A percentile compares a stretch with the other conserved stretches of the same genome.
phyloP scores from a whole-genome alignment of 345 rosid species.

The Noccaea caerulescens region DNA sequence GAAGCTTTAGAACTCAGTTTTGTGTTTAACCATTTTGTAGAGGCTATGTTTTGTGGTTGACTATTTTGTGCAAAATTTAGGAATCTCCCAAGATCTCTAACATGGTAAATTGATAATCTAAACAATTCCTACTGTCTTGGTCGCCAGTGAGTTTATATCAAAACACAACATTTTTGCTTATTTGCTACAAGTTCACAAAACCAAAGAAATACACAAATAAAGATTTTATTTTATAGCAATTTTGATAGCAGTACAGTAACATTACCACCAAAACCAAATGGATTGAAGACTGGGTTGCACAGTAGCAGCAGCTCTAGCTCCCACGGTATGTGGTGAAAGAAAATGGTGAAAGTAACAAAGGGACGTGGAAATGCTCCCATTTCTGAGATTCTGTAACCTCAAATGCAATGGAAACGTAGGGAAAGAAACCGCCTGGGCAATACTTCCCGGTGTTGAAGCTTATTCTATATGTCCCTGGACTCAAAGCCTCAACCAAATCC shows the following conservation, averaged over 20 bases:
- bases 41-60: slow-evolving; percentile 20
- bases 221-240: slow-evolving; percentile 13
- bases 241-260: not conserved
- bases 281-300: not conserved
- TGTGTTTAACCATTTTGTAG: slow-evolving; percentile 18
- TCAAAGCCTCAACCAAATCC: slow-evolving; percentile 61
- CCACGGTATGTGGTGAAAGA: slow-evolving; percentile 89
- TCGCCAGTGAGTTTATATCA: not conserved
- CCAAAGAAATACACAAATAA: not conserved
- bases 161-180: not conserved
- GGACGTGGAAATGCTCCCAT: slow-evolving; percentile 87
- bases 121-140: not conserved
- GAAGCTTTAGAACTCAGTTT: not conserved
- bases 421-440: slow-evolving; percentile 77
- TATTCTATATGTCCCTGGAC: slow-evolving; percentile 80
- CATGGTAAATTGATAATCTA: not conserved
- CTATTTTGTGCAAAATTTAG: slow-evolving; percentile 17
- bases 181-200: slow-evolving; percentile 8
- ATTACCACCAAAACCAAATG: slow-evolving; percentile 22
- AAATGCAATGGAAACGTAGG: slow-evolving; percentile 75
- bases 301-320: slow-evolving; percentile 54
- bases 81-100: slow-evolving; percentile 4
- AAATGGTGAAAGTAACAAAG: slow-evolving; percentile 84
- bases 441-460: slow-evolving; percentile 84
- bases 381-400: slow-evolving; percentile 72